Base-by-base conservation (phyloP, 805 yeast species). In the Ogataea saltuana region DNA sequence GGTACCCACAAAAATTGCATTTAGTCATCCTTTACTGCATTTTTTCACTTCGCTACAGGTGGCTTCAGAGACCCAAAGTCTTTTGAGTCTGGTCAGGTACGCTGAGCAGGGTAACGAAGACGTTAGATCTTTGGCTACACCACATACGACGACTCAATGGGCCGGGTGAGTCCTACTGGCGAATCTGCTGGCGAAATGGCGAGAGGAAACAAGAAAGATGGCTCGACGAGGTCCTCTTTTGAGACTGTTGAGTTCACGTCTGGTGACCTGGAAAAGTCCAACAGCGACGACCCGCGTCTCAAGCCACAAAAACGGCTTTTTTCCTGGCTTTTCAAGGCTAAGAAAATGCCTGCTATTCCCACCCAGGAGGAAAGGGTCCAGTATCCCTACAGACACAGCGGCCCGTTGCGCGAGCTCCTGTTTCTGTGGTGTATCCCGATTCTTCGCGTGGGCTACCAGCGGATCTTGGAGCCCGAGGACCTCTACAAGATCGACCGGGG, bases 341-440 rank as follows among this genome's bases (percentile, higher is more conserved):
- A 77, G 2, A 28, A 13, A 9, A 16, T 28, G 31, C 85, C 85
- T 1, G 75, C 75, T 2, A 55, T 80, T 0, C 84, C 85, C 0
- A 47, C 65, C 1, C 73, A 71, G 17, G 75, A 74, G 1, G 81
- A 79, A 47, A 59, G 86, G 42, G 56, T 43, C 11, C 56, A 51
- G 4, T 80, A 67, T 55, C 85, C 85, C 0, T 65, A 60, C 40
- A 45, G 53, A 21, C 50, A 56, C 10, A 67, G 73, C 12, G 72
- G 72, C 39, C 39, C 68, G 12, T 41, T 80, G 9, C 69, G 72
- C 11, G 64, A 64, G 50, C 35, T 70, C 0, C 75, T 80, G 48
- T 80, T 83, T 56, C 70, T 81, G 72, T 86, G 95, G 93, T 68
- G 84, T 28, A 41, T 64, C 15, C 91, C 91, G 0, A 51, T 85